Base-by-base conservation (phyloP, 768 basidiomycete species). In the Leccinum aurantiacum region DNA sequence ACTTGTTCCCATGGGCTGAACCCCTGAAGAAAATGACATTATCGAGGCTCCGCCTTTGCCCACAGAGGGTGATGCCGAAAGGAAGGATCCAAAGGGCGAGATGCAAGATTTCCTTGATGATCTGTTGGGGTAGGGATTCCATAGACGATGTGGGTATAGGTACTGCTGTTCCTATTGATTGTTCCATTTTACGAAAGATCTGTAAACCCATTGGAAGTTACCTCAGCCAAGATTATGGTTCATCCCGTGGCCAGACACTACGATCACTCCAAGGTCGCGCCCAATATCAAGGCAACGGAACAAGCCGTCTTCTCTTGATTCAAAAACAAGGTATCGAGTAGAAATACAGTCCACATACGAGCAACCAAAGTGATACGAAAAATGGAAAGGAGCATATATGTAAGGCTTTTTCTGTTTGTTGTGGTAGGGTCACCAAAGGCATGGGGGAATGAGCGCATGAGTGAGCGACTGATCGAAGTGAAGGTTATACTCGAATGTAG, bases 51-150 rank as follows among this genome's bases (percentile, higher is more conserved):
- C 86, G 1, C 83, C 82, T 4, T 75, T 88, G 10, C 85, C 84
- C 0, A 72, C 73, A 0, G 77, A 77, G 24, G 44, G 37, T 19
- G 17, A 31, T 22, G 14, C 56, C 5, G 47, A 67, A 57, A 75
- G 75, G 69, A 76, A 79, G 70, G 53, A 70, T 51, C 75, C 80
- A n/a, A 84, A 82, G 64, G 75, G 74, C 38, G 79, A 84, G 55
- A 85, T 91, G 86, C 82, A 90, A 71, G 86, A 84, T 47, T 91
- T 88, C 65, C 72, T 90, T 29, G 89, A 90, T 60, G 87, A 89
- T 38, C 69, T 90, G 4, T 67, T 90, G 9, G 70, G 71, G n/a
- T 82, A 69, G 75, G 19, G 44, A 54, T 7, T 10, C 10, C 11
- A 8, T 35, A n/a, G 48, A 19, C 46, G 51, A 46, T 37, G 37